Evolutionary conservation across 2,329 filamentous ascomycete genomes (phyloP).

Genomic region (Xylariaceae sp.): DNA sequence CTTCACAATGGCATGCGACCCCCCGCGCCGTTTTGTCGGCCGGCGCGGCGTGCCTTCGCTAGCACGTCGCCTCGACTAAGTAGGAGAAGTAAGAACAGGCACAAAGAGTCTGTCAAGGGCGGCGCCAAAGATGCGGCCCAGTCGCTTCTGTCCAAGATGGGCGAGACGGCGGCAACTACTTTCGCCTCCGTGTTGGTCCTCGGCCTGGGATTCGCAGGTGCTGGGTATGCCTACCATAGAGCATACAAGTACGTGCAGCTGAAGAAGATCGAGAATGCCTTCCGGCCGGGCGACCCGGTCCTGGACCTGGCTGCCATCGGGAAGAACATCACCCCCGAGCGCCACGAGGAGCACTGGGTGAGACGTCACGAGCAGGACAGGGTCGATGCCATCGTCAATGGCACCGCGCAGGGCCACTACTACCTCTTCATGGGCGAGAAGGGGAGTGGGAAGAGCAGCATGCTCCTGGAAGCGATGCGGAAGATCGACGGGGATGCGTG

Average conservation of each 20-base stretch:
- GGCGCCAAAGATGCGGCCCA: conserved; percentile 18
- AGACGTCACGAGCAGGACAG: conserved; percentile 70
- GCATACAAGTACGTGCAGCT: conserved; percentile 86
- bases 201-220: conserved; percentile 54
- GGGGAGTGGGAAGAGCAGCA: conserved; percentile 91
- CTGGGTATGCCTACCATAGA: conserved; percentile 71
- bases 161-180: conserved; percentile 67
- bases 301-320: conserved; percentile 67
- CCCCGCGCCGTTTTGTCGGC: conserved; percentile 3
- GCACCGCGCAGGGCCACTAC: conserved; percentile 71
- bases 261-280: conserved; percentile 88
- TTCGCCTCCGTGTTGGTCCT: conserved; percentile 67
- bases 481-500: conserved; percentile 84
- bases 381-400: conserved; percentile 77
- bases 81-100: conserved; percentile 4
- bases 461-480: conserved; percentile 91
- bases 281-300: conserved; percentile 84
- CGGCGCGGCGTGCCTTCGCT: conserved; percentile 9
- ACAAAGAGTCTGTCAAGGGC: too few species aligned
- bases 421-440: conserved; percentile 91
- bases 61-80: conserved; percentile 4
- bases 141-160: conserved; percentile 51
- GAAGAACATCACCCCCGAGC: conserved; percentile 43
- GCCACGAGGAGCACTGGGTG: conserved; percentile 64
- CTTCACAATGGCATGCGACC: conserved; percentile 3